phyloP scores from a whole-genome alignment of 1,284 basidiomycete species.

The Pascua sp. region DNA sequence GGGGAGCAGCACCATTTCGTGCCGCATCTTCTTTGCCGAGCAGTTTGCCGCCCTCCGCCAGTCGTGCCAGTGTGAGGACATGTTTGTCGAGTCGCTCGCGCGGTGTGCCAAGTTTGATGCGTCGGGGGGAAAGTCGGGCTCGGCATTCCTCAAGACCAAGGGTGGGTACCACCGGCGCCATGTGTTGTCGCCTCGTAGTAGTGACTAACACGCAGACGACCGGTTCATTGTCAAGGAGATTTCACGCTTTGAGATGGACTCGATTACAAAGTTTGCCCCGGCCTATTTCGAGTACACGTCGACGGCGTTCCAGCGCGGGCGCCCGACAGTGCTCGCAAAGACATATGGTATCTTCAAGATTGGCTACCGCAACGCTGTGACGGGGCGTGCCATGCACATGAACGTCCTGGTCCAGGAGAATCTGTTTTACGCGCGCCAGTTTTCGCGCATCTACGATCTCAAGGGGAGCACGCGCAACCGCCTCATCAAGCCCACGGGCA shows the following conservation, averaged over 20 bases:
- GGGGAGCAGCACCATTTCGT: constrained; percentile 87
- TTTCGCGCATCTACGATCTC: constrained; percentile 88
- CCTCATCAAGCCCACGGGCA: constrained; percentile 83
- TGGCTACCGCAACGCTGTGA: constrained; percentile 78
- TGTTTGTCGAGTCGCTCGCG: constrained; percentile 87
- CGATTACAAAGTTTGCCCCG: constrained; percentile 94
- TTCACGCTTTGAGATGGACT: constrained; percentile 84
- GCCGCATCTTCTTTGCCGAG: constrained; percentile 92
- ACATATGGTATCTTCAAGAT: constrained; percentile 97
- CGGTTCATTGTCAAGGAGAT: constrained; percentile 98
- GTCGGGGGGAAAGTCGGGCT: constrained; percentile 92
- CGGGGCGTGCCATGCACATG: constrained; percentile 79
- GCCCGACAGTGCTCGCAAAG: constrained; percentile 91
- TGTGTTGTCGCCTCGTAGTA: not conserved
- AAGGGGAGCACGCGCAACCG: constrained; percentile 91
- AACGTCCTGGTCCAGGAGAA: constrained; percentile 98
- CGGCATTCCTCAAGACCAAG: constrained; percentile 91
- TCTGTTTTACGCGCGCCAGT: constrained; percentile 85
- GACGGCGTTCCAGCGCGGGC: constrained; percentile 66
- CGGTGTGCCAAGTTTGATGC: constrained; percentile 96
- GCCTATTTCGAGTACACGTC: constrained; percentile 98
- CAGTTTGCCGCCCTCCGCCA: constrained; percentile 92
- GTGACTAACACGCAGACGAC: constrained; percentile 62
- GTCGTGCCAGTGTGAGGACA: constrained; percentile 88
- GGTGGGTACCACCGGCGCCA: constrained; percentile 59